Base-by-base conservation (phyloP, 129 eudicot species). In the Silybum marianum region DNA sequence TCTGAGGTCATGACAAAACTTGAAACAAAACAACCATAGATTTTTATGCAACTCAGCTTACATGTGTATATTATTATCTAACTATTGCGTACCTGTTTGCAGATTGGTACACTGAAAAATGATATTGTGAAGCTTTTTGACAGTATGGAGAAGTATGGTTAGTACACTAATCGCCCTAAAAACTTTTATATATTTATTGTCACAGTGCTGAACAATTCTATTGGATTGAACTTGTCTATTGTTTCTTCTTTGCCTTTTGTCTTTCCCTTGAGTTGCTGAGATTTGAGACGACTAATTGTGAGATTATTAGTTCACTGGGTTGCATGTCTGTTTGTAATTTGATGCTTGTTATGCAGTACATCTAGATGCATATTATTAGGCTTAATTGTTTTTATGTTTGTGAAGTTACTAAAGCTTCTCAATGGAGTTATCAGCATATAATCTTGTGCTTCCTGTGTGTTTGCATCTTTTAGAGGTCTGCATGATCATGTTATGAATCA, bases 111-210 rank as follows among this genome's bases (percentile, higher is more conserved):
- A 19, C 81, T 92, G 80, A 91, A 88, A 74, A 92, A 87, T 71
- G 97, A 90, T 79, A 84, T 91, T 21, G 70, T 86, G 85, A 95
- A 92, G 86, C 97, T 95, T 77, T 89, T 95, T 87, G 99, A 92
- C 88, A 89, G 93, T 65, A 82, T 87, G 85, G 92, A 92, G 87
- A 92, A 88, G 86, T 92, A 92, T 74, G 99, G 98, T 95, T 85
- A 68, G 90, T 86, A 5, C 28, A 2, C 48, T 21, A 51, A 3
- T 21, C 40, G 38, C 44, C 25, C 70, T 48, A 10, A 40, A 9
- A 7, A 25, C 9, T 24, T 19, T 7, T 63, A 74, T 74, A 74
- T 67, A 19, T 73, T 18, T 60, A 63, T 81, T 26, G 32, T 73
- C 36, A 60, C 16, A 73, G 74, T 39, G 74, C 13, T 65, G 74